Percentiles rank a stretch among this genome's conserved stretches.
phyloP scores from a whole-genome alignment of 352 stramenopile species.

The Phytopythium oedochilum region DNA sequence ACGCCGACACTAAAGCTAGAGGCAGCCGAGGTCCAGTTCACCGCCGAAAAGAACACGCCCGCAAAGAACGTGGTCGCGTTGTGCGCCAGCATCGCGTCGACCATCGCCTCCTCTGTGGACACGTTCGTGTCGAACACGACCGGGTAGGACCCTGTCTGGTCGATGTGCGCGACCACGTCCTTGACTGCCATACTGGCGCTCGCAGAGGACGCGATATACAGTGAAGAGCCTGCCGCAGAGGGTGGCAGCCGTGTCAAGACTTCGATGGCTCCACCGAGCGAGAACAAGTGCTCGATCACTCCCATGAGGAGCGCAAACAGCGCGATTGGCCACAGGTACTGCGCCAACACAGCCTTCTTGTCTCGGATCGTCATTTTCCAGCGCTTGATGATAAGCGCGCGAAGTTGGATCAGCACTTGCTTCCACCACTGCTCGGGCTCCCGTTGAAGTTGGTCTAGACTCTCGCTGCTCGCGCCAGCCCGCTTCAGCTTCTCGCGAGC shows the following conservation, averaged over 20 bases:
- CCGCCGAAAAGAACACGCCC: slow-evolving; percentile 43
- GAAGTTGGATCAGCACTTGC: slow-evolving; percentile 37
- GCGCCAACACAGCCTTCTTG: slow-evolving; percentile 52
- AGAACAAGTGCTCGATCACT: slow-evolving; percentile 31
- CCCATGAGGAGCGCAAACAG: slow-evolving; percentile 55
- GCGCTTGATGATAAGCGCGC: slow-evolving; percentile 50
- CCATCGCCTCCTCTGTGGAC: slow-evolving; percentile 26
- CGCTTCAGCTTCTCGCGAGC: slow-evolving; percentile 10
- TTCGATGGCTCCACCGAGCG: slow-evolving; percentile 28
- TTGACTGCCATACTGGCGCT: slow-evolving; percentile 16
- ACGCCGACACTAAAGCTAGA: not conserved
- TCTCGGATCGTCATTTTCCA: slow-evolving; percentile 49
- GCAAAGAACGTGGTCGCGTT: slow-evolving; percentile 51
- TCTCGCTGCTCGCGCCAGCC: too few species aligned
- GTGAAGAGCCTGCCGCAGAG: slow-evolving; percentile 26
- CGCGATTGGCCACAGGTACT: slow-evolving; percentile 68
- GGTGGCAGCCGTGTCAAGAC: slow-evolving; percentile 40
- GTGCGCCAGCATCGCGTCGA: slow-evolving; percentile 31
- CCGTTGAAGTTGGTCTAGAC: not conserved
- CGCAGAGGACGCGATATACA: slow-evolving; percentile 36
- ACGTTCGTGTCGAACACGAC: slow-evolving; percentile 25
- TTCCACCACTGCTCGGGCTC: slow-evolving; percentile 9
- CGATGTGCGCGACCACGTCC: slow-evolving; percentile 26
- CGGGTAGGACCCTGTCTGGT: slow-evolving; percentile 10
- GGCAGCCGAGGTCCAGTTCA: slow-evolving; percentile 14